phyloP scores from a whole-genome alignment of 306 rosid species.

The Prunus davidiana region DNA sequence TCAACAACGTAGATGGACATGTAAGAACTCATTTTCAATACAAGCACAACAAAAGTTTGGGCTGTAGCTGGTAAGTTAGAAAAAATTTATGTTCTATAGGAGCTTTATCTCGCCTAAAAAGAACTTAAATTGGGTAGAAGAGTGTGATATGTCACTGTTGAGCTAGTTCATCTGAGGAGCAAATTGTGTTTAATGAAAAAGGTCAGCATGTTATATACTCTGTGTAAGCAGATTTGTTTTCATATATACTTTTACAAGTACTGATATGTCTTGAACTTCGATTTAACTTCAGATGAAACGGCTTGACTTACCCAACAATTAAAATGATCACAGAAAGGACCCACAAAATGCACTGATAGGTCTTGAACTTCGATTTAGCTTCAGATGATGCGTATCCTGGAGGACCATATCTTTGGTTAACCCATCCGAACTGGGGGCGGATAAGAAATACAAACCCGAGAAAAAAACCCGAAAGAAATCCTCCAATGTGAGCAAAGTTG shows the following conservation, averaged over 20 bases:
- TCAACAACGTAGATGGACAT: neutral
- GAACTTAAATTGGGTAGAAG: neutral
- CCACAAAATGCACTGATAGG: constrained; percentile 81
- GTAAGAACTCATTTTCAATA: neutral
- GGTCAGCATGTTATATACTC: neutral
- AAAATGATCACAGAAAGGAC: constrained; percentile 64
- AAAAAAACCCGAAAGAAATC: constrained; percentile 84
- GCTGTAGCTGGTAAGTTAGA: neutral
- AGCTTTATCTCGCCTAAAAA: neutral
- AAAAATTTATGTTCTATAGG: neutral
- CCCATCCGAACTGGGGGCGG: constrained; percentile 96
- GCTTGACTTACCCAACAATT: constrained; percentile 68
- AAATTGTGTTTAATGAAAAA: neutral
- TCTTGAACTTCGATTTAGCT: constrained; percentile 66
- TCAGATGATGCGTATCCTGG: constrained; percentile 40
- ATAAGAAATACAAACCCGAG: constrained; percentile 92
- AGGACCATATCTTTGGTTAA: constrained; percentile 65
- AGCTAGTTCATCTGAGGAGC: neutral
- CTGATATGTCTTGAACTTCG: neutral
- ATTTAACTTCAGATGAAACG: neutral
- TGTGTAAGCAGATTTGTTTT: neutral
- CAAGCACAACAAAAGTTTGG: neutral
- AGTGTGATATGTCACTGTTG: neutral
- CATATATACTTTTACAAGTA: neutral
- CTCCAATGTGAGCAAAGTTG: constrained; percentile 97